Conservation (phyloP, 306 rosid genomes). For the Inga laurina region DNA sequence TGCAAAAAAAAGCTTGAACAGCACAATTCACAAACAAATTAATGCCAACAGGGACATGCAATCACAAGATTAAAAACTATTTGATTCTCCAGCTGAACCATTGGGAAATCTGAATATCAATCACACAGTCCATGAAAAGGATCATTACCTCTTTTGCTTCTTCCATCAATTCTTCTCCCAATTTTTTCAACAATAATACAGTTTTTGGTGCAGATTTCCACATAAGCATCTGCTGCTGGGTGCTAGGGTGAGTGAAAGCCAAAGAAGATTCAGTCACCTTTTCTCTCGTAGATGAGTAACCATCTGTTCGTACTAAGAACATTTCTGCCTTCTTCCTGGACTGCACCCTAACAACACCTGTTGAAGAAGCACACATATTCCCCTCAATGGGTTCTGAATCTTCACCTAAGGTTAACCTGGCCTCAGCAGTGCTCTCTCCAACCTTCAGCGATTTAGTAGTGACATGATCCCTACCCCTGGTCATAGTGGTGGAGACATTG, state of each 20-base stretch:
- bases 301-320: slow-evolving; percentile 96
- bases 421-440: slow-evolving; percentile 43
- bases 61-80: neutral
- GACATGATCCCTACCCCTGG: slow-evolving; percentile 33
- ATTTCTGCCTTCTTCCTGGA: slow-evolving; percentile 98
- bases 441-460: slow-evolving; percentile 40
- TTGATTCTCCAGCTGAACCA: neutral
- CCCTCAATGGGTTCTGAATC: slow-evolving; percentile 60
- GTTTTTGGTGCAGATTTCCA: slow-evolving; percentile 97
- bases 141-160: slow-evolving; percentile 91
- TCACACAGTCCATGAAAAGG: neutral
- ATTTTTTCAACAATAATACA: slow-evolving; percentile 87
- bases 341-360: slow-evolving; percentile 97
- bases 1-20: neutral
- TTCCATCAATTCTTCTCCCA: slow-evolving; percentile 88
- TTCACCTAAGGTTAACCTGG: slow-evolving; percentile 41
- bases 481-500: slow-evolving; percentile 32
- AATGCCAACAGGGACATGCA: neutral
- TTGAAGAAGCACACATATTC: slow-evolving; percentile 93
- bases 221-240: slow-evolving; percentile 99
- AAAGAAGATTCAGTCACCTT: slow-evolving; percentile 92
- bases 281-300: slow-evolving; percentile 89
- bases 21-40: neutral
- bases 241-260: slow-evolving; percentile 98
- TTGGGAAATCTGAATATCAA: neutral